phyloP scores from a whole-genome alignment of 768 basidiomycete species.

The Boletus rex-veris region DNA sequence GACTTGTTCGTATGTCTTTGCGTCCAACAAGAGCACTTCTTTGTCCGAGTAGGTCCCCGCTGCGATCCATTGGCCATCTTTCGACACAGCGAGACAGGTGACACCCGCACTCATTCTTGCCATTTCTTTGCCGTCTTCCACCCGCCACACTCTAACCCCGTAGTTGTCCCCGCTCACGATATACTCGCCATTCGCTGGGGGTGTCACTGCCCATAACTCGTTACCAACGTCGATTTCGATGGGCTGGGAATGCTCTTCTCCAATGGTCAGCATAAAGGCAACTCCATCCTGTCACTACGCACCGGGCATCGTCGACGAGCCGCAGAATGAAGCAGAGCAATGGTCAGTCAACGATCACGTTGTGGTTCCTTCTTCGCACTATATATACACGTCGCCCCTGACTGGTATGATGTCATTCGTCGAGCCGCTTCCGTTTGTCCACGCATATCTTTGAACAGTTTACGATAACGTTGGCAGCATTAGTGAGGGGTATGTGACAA shows the following conservation, averaged over 20 bases:
- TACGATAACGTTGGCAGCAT: too few relatives aligned
- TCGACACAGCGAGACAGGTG: background rate
- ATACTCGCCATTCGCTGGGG: background rate
- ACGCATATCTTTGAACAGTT: too few relatives aligned
- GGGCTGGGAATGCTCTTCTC: background rate
- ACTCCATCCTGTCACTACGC: background rate
- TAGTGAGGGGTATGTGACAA: too few relatives aligned
- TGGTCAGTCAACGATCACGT: background rate
- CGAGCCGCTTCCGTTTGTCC: too few relatives aligned
- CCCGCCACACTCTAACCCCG: background rate
- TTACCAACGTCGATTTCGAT: background rate
- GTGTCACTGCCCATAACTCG: background rate
- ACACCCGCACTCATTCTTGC: accelerated
- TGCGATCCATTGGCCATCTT: background rate
- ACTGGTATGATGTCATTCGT: background rate
- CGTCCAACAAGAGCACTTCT: too few relatives aligned
- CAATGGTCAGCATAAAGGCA: background rate
- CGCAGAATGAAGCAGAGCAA: background rate
- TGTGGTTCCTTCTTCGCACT: too few relatives aligned
- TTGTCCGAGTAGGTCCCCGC: background rate
- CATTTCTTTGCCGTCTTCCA: too few relatives aligned
- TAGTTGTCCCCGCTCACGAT: background rate
- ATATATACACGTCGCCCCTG: background rate
- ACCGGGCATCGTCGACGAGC: background rate
- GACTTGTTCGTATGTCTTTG: background rate